Evolutionary conservation across 2,329 filamentous ascomycete species (phyloP), one percentile per base, ranked within the genome.

Genomic region (Paecilomyces niveus): DNA sequence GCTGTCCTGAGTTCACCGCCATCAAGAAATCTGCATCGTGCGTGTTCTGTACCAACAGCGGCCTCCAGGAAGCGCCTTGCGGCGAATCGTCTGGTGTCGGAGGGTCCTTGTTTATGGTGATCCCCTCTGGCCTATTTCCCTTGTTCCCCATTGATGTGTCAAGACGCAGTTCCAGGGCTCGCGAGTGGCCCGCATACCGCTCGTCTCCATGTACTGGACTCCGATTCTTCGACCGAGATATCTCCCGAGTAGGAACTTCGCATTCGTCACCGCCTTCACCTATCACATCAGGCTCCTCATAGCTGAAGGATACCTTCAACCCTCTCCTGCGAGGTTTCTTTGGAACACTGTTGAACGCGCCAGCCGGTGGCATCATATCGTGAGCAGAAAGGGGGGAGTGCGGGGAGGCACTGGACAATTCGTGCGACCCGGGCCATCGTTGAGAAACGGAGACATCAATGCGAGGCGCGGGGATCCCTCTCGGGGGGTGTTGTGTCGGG

Each of bases 231-330:
- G 61, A 58, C 69, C 79, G 81, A 4, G 85, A 86, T 57, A 96
- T 87, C 69, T 94, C 89, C 21, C 85, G 78, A 1, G 86, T 83
- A 1, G 89, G 89, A 8, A 83, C 77, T 57, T 89, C 86, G 57
- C 89, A 88, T 72, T 96, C 92, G 68, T 97, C 93, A 33, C 93
- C 93, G 59, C 93, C 93, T 73, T 93, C 88, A 53, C 93, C 93
- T 68, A 97, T 97, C 61, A 96, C 75, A 53, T 91, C 88, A 6
- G 92, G 92, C 57, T 82, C 80, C 9, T 81, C 82, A 64, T 89
- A 85, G 56, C 82, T 83, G 67, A 97, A 97, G 58, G 81, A 84
- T 35, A 97, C 92, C 3, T 78, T 78, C 61, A 94, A 78, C 9
- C 88, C 88, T 72, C 90, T 89, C 68, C 82, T 84, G 57, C 76